These are phyloP conservation scores for Gynostemma pentaphyllum DNA, from an alignment of 306 rosid species.

Conservation along the genomic window DNA sequence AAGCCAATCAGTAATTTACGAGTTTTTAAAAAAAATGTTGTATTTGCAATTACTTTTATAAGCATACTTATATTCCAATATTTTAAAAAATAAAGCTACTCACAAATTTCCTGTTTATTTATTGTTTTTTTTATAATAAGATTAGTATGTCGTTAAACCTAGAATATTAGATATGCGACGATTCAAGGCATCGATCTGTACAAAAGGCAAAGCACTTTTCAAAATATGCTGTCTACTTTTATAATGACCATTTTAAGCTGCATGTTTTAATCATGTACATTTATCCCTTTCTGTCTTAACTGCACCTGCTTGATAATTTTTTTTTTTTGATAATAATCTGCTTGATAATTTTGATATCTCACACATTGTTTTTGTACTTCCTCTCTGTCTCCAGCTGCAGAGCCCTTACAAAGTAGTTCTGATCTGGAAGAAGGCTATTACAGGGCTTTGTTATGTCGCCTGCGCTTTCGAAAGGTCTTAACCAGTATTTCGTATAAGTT, in stretches of 20 bases:
- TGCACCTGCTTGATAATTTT: slow-evolving; percentile 15
- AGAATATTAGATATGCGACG: neutral
- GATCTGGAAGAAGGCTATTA: slow-evolving; percentile 94
- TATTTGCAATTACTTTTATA: too few species aligned
- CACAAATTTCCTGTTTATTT: too few species aligned
- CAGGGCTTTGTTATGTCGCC: slow-evolving; percentile 83
- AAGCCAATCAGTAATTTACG: too few species aligned
- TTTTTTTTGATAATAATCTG: too few species aligned
- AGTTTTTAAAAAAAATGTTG: too few species aligned
- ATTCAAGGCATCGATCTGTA: neutral
- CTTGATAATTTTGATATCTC: slow-evolving; percentile 8
- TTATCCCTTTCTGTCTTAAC: slow-evolving; percentile 9
- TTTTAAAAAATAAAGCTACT: too few species aligned
- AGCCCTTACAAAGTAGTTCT: slow-evolving; percentile 58
- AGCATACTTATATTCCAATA: too few species aligned
- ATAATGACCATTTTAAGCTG: slow-evolving; percentile 7
- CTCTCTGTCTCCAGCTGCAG: slow-evolving; percentile 53
- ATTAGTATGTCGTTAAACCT: neutral
- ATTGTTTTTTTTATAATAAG: neutral
- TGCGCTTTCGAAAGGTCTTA: slow-evolving; percentile 99
- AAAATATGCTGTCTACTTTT: neutral
- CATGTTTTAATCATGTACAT: neutral
- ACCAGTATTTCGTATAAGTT: slow-evolving; percentile 36
- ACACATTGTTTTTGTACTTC: neutral
- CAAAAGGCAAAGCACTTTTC: neutral